Percentiles rank a stretch among this genome's conserved stretches.
These are phyloP conservation scores for Colletotrichum siamense DNA, from an alignment of 2,329 filamentous ascomycete genomes.

Conservation along the genomic window DNA sequence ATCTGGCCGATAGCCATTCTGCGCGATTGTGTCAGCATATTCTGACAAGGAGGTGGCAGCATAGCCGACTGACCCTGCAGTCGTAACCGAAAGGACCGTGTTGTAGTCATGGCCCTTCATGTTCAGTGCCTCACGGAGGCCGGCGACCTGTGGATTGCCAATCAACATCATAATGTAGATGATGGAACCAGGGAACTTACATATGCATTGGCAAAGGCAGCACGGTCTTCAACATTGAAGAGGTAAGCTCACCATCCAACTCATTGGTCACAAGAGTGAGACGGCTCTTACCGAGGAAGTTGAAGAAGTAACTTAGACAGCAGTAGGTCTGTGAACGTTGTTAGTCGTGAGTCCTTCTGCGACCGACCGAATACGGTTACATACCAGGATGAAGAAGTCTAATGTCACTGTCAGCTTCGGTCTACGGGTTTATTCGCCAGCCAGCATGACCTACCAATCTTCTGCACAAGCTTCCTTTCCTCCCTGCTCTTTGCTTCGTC, in stretches of 20 bases:
- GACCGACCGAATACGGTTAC: neutral
- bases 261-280: neutral
- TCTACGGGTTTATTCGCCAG: accelerated
- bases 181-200: neutral
- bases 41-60: accelerated
- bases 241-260: neutral
- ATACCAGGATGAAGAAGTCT: conserved; percentile 38
- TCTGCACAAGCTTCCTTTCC: conserved; percentile 32
- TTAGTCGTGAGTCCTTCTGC: neutral
- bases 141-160: conserved; percentile 45
- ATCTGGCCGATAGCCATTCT: conserved; percentile 44
- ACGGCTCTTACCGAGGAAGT: conserved; percentile 37
- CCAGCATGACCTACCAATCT: conserved; percentile 26
- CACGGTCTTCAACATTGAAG: neutral
- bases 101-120: conserved; percentile 68
- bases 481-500: conserved; percentile 23
- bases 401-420: neutral
- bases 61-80: conserved; percentile 1
- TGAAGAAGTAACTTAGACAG: conserved; percentile 40
- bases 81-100: conserved; percentile 54
- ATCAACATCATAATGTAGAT: neutral
- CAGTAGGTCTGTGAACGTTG: conserved; percentile 31
- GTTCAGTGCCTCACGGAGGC: conserved; percentile 59
- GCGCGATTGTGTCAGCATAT: neutral
- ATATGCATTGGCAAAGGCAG: conserved; percentile 23